Evolutionary conservation across 1,139 yeast genomes (phyloP), one percentile per base, ranked within the genome.

Genomic region (Blastobotrys arbuscula): DNA sequence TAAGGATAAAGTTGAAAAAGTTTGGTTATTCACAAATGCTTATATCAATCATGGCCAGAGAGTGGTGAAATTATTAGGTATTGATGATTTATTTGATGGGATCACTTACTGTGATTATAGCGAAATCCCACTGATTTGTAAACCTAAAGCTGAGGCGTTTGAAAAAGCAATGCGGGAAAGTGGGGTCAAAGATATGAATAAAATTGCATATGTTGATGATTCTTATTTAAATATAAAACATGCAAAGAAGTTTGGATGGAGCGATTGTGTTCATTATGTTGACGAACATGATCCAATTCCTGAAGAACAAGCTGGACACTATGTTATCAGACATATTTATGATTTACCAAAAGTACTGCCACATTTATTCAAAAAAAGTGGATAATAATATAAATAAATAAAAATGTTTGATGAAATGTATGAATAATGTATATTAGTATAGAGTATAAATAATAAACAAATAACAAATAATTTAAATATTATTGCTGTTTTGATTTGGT

Each of bases 21-120:
- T 82, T 51, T 92, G 98, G 98, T 74, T 92, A 42, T 84, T 89
- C 59, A 92, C 98, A 15, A 92, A 92, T 63, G 98, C 98, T 1
- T 92, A 90, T 70, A 82, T 84, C 64, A 87, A 79, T 60, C 97
- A 92, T 65, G 97, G 94, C 0, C 62, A 81, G 48, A 73, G 74
- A 7, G 95, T 86, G 16, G 75, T 89, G 19, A 75, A 82, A 38
- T 73, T 90, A 48, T 73, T 92, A 45, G 97, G 96, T 1, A 66
- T 92, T 31, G 96, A 92, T 20, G 97, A 90, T 63, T 65, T 88
- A 50, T 90, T 92, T 62, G 97, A 90, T 57, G 98, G 98, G 1
- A 76, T 92, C 58, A 88, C 97, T 0, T 92, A 72, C 68, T 92
- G 98, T 69, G 95, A 92, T 68, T 92, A 92, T 63, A 65, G 77